Evolutionary conservation across 495 filamentous ascomycete genomes (phyloP), one percentile per base, ranked within the genome.

Genomic region (Penicilliopsis zonata): DNA sequence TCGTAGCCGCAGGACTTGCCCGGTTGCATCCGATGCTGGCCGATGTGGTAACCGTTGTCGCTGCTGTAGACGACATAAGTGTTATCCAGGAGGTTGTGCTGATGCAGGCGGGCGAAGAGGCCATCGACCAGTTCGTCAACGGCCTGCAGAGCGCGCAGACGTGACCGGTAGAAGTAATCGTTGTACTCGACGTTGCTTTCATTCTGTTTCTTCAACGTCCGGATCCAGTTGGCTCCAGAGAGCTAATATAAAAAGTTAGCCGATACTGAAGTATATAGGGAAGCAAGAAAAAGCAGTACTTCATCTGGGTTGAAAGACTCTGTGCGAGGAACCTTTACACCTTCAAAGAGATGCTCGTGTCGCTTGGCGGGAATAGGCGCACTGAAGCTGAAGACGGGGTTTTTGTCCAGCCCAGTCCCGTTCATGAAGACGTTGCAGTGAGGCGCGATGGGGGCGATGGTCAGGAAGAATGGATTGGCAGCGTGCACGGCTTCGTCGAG

Each of bases 31-130:
- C 77, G 62, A 50, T 83, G 78, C 41, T 82, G 77, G 14, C 72
- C 68, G 13, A 80, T 67, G 40, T 80, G 75, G 42, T 75, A 82
- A 1, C 78, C 78, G 44, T 82, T 81, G 40, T 82, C 78, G 1
- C 68, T 74, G 1, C 72, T 70, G 42, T 71, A 81, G 37, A 83
- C 59, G 32, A 83, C 61, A 37, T 72, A 81, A 0, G 76, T 82
- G 42, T 78, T 69, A 10, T 80, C 72, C 13, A 82, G 49, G 6
- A 75, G 46, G 2, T 59, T 62, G n/a, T 61, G 33, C 5, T 56
- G 38, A 4, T 68, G 63, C 5, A 83, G 46, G 9, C 61, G 57
- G 2, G 38, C 32, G 10, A 81, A 40, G 12, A 81, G 30, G 0
- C 46, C 52, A n/a, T 68, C 72, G 10, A 83, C 60, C 31, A 82